Conservation (phyloP, 495 filamentous ascomycete genomes). For the Penicillium parvum region DNA sequence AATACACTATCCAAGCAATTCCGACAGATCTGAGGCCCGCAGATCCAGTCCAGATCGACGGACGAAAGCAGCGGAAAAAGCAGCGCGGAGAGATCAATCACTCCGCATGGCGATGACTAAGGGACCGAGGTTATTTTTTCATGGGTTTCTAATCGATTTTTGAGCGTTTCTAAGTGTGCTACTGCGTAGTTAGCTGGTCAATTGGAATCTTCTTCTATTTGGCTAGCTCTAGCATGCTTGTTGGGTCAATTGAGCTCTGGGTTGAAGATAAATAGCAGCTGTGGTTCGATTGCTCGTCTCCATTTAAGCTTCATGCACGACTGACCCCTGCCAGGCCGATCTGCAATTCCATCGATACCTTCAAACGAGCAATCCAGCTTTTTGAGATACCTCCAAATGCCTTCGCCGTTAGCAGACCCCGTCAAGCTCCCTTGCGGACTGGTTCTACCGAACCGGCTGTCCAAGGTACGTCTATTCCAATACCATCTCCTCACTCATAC, state of each 20-base stretch:
- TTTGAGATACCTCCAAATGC: conserved; percentile 13
- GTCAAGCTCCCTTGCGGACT: conserved; percentile 50
- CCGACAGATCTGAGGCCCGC: not conserved
- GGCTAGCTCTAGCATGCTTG: no score
- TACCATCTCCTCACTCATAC: not conserved
- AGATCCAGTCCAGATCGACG: not conserved
- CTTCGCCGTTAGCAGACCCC: conserved; percentile 34
- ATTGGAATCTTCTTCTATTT: no score
- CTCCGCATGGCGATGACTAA: conserved; percentile 19
- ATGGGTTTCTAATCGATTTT: no score
- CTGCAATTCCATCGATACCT: not conserved
- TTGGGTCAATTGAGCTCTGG: no score
- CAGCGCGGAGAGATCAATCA: conserved; percentile 19
- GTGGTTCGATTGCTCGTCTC: not conserved
- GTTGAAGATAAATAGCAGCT: not conserved
- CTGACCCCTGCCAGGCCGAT: not conserved
- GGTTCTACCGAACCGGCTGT: conserved; percentile 48
- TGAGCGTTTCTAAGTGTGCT: no score
- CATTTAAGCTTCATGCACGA: not conserved
- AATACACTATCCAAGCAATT: not conserved
- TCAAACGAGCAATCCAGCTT: not conserved
- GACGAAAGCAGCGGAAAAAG: not conserved
- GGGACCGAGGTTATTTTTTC: conserved; percentile 7
- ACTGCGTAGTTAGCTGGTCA: no score
- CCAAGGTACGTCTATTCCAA: conserved; percentile 37